phyloP scores from a whole-genome alignment of 2,329 filamentous ascomycete species.

The Leptographium wingfieldii region DNA sequence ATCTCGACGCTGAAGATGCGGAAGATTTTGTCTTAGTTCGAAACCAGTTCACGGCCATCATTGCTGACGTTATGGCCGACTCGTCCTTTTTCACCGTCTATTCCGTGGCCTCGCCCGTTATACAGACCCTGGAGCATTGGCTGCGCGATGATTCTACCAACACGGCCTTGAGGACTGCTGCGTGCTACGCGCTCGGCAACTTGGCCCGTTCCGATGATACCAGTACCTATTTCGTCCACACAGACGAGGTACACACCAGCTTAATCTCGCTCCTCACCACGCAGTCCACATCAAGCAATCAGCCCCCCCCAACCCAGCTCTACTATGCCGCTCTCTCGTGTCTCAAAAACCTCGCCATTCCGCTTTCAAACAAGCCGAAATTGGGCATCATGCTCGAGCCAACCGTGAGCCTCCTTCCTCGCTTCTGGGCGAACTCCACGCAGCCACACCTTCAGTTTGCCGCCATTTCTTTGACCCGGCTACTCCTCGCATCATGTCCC shows the following conservation, averaged over 20 bases:
- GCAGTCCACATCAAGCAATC: conserved; percentile 15
- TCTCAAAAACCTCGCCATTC: conserved; percentile 53
- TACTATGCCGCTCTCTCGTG: conserved; percentile 46
- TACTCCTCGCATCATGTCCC: conserved; percentile 41
- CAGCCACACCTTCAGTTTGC: conserved; percentile 47
- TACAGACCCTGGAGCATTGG: conserved; percentile 28
- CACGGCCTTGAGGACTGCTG: conserved; percentile 33
- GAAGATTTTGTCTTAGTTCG: conserved; percentile 26
- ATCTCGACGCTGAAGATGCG: conserved; percentile 33
- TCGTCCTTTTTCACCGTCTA: conserved; percentile 25
- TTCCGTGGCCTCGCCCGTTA: conserved; percentile 24
- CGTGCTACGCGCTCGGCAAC: conserved; percentile 50
- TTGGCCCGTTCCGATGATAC: conserved; percentile 44
- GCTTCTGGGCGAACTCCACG: conserved; percentile 37
- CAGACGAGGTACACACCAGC: conserved; percentile 28
- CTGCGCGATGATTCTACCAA: conserved; percentile 22
- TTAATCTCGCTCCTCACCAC: conserved; percentile 33
- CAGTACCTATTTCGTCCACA: conserved; percentile 36
- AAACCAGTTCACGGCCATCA: conserved; percentile 34
- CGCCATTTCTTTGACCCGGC: conserved; percentile 42
- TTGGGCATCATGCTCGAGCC: conserved; percentile 36
- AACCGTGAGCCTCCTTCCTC: conserved; percentile 28
- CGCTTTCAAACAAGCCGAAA: conserved; percentile 36
- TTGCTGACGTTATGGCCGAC: conserved; percentile 35
- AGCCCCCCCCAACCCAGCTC: conserved; percentile 26